Conservation (phyloP, 2,329 filamentous ascomycete genomes). For the Mycosphaerella sp. region DNA sequence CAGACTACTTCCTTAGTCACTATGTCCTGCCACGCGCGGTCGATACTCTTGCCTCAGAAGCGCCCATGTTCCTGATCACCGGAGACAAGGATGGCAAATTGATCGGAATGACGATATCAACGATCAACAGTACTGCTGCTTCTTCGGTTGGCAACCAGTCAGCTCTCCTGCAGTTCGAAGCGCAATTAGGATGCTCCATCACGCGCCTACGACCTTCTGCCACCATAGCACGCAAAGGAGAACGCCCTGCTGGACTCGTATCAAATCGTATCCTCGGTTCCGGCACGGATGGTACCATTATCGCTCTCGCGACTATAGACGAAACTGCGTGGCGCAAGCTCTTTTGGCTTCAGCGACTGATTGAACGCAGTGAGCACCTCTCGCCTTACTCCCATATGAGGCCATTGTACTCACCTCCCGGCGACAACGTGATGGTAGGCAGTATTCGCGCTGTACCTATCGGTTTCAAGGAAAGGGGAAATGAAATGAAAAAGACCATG, state of each 20-base stretch:
- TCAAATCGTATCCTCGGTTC: constrained; percentile 46
- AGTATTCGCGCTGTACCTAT: constrained; percentile 23
- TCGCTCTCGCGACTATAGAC: constrained; percentile 58
- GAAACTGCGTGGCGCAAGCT: constrained; percentile 61
- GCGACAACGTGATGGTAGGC: constrained; percentile 10
- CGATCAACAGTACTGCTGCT: constrained; percentile 2
- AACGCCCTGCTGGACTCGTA: constrained; percentile 36
- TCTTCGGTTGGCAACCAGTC: constrained; percentile 2
- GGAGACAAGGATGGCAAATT: constrained; percentile 26
- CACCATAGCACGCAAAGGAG: constrained; percentile 34
- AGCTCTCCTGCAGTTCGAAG: constrained; percentile 34
- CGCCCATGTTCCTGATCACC: constrained; percentile 5
- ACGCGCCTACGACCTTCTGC: constrained; percentile 45
- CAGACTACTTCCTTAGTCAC: constrained; percentile 24
- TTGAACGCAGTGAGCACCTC: constrained; percentile 32
- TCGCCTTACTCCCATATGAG: constrained; percentile 23
- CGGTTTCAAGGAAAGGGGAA: constrained; percentile 20
- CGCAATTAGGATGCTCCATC: constrained; percentile 38
- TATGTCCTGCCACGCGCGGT: constrained; percentile 13
- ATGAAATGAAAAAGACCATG: constrained; percentile 21
- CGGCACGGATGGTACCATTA: constrained; percentile 48
- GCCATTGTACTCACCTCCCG: constrained; percentile 14
- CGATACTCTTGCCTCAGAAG: not conserved
- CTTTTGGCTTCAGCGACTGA: constrained; percentile 64
- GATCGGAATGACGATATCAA: constrained; percentile 23